Conservation (phyloP, 257 asterid genomes). For the Solanum pennellii region DNA sequence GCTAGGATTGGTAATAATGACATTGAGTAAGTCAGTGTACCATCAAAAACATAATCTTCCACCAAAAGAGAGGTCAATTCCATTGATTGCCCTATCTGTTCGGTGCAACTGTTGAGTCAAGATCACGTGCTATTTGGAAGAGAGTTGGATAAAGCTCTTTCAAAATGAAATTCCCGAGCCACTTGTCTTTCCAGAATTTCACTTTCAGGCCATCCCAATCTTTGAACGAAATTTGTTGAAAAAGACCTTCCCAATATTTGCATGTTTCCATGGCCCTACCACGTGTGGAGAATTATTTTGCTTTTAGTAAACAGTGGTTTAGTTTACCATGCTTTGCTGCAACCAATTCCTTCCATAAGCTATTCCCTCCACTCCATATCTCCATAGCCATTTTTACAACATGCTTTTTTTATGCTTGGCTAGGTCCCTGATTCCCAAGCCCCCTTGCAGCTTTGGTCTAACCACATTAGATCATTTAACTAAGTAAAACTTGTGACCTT, state of each 20-base stretch:
- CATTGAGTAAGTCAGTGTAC: background rate
- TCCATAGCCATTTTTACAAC: background rate
- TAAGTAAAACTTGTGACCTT: background rate
- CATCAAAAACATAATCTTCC: background rate
- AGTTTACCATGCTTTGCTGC: background rate
- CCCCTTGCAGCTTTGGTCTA: background rate
- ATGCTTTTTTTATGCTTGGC: background rate
- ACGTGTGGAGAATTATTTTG: background rate
- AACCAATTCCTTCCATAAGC: background rate
- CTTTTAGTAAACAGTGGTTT: background rate
- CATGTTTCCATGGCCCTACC: background rate
- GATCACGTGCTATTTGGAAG: background rate
- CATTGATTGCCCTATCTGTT: background rate
- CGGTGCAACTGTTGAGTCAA: background rate
- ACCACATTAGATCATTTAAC: background rate
- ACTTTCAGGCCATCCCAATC: background rate
- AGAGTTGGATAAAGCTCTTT: background rate
- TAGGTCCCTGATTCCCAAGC: background rate
- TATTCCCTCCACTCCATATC: background rate
- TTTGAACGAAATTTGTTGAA: background rate
- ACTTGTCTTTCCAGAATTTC: background rate
- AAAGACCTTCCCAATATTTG: background rate
- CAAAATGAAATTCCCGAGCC: background rate
- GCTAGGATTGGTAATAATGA: background rate
- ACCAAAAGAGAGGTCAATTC: background rate